Evolutionary conservation across 139 green algal species (phyloP), one percentile per base, ranked within the genome.

Genomic region (Micractinium conductrix): DNA sequence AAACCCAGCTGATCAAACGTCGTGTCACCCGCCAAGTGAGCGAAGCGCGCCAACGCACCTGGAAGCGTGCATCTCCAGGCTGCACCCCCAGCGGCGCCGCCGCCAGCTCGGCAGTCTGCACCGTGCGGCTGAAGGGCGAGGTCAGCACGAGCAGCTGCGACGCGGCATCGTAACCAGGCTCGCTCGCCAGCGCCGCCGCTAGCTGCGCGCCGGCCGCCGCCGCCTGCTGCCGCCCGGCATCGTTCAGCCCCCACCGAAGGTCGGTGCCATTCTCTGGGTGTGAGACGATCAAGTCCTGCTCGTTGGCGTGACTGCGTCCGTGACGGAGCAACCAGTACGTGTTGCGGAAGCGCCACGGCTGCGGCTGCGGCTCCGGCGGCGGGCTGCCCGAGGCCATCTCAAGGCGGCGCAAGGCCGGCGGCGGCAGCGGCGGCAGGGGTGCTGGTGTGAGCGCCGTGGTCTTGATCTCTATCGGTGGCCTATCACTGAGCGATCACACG

Each of bases 91-190:
- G 62, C 8, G 33, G 63, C 40, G 43, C 19, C 22, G 62, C 71
- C 0, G 78, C 33, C 4, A 42, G 79, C 3, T 44, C n/a, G 4
- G 91, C 91, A 4, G 91, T 94, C 37, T 93, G 74, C 35, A 88
- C 1, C 0, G 89, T 87, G n/a, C 91, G 78, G 19, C 84, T 92
- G 72, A 94, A 94, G 5, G 91, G 91, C 10, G 90, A 94, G 21
- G 68, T 68, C 21, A 84, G 75, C 26, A 93, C 53, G 12, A 35
- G 45, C 35, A 93, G 26, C 78, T 14, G 8, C 22, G n/a, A n/a
- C n/a, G 3, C 63, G 1, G 22, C 75, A 8, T 4, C 55, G 42
- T 38, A 44, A 28, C 40, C 38, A 26, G 28, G 69, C 48, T 44
- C 30, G 30, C 22, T 50, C 17, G 26, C 50, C 37, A 86, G 74